Evolutionary conservation across 2,329 filamentous ascomycete genomes (phyloP), one percentile per base, ranked within the genome.

Genomic region (Aspergillus caelatus): DNA sequence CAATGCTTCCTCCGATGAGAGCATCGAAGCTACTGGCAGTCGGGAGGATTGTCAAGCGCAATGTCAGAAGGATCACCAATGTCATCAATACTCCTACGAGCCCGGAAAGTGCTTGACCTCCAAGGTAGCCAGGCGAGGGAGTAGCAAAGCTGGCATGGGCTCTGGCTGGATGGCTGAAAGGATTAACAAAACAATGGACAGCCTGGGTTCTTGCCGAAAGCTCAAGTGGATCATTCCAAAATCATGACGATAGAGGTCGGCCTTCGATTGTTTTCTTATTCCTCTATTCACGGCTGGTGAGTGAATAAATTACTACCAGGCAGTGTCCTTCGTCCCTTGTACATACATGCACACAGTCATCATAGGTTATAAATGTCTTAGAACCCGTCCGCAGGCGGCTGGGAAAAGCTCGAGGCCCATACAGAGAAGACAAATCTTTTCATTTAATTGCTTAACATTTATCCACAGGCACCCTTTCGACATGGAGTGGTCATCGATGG

Each of bases 21-120:
- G n/a, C 12, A n/a, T 28, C 9, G 34, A 39, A 2, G 46, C 19
- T 6, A 19, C 14, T 10, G 23, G 10, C 1, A 41, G 21, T 34
- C 23, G n/a, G 3, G 57, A 48, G 12, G 46, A 54, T 9, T 60
- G 57, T 8, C 12, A 53, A 19, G 32, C 34, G 12, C 58, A 39
- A n/a, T 60, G 58, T 19, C 7, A 12, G 3, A 19, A 41, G 3
- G 50, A 60, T 26, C 9, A 8, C 9, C 1, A 55, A 26, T 60
- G 58, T 14, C 36, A 43, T 19, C 48, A 60, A 26, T 60, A 54
- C 30, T 53, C 58, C 5, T 60, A 60, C n/a, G 34, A 34, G n/a
- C 21, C 58, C 0, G 41, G 41, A 26, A 39, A 21, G 12, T 60
- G 58, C 28, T 41, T 23, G 4, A 54, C 34, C n/a, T 60, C 58